Base-by-base conservation (phyloP, 2,329 filamentous ascomycete species). In the Claviceps sorghi region DNA sequence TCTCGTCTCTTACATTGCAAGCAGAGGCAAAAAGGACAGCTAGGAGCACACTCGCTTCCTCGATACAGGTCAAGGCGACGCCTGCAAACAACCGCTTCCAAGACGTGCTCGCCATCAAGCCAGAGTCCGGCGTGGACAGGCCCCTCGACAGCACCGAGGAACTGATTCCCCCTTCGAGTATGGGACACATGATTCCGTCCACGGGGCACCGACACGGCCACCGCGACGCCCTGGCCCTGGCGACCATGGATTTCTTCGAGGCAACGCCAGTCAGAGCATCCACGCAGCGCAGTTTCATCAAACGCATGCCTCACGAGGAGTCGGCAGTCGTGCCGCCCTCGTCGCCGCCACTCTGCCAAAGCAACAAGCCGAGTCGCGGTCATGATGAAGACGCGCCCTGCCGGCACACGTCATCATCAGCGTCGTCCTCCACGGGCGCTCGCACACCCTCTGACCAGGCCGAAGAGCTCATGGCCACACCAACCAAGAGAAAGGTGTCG, bases 31-130 rank as follows among this genome's bases (percentile, higher is more conserved):
- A 72, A 60, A 83, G 77, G 58, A 73, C 73, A 7, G 65, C 60
- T 13, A 71, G 71, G 49, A 62, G 64, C 52, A 61, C 64, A 15
- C 60, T 62, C 6, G 64, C 64, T 30, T 64, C 70, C 9, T 64
- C 66, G 15, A 62, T 80, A 22, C 69, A 72, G 50, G 72, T 82
- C 50, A 79, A 80, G 61, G 78, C 78, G 4, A 82, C 78, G 0
- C 78, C 78, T 1, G 70, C 72, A 32, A 77, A 74, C 56, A 72
- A 71, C 48, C 72, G 78, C 8, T 80, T 77, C 66, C 75, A 65
- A 52, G 73, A 80, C 56, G 71, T 71, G 1, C 64, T 78, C 55
- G 64, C 67, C 43, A 53, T 58, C 41, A 62, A 67, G 47, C 48
- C 58, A 32, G 61, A 64, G 34, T 56, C 55, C 15, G 36, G 56